These are phyloP conservation scores for Blastocystis sp. DNA, from an alignment of 352 stramenopile genomes.

Conservation along the genomic window DNA sequence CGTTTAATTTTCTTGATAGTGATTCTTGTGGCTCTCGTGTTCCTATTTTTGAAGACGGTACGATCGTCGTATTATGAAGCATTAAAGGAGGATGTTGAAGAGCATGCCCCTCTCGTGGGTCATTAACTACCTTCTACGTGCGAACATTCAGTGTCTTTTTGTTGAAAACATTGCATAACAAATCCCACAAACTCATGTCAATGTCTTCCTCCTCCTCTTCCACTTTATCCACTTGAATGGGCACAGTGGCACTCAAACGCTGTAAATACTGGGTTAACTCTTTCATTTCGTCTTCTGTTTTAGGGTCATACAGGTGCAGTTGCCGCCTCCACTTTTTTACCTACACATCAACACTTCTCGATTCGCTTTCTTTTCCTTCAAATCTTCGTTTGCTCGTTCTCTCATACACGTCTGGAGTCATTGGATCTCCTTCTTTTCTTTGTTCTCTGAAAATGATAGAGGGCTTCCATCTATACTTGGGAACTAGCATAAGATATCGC, in stretches of 20 bases:
- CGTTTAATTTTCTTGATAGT: constrained; percentile 8
- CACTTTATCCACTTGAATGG: background rate
- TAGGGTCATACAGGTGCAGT: constrained; percentile 4
- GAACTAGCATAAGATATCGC: constrained; percentile 37
- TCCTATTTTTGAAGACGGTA: constrained; percentile 19
- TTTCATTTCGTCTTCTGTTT: background rate
- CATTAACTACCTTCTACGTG: background rate
- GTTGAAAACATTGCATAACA: background rate
- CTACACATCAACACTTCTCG: background rate
- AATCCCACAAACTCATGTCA: constrained; percentile 39
- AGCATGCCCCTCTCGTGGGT: constrained; percentile 9
- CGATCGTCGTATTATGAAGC: background rate
- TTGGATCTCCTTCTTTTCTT: background rate
- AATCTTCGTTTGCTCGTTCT: constrained; percentile 6
- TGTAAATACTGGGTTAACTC: background rate
- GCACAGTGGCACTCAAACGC: background rate
- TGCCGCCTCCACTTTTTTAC: constrained; percentile 8
- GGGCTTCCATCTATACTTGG: background rate
- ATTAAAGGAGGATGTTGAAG: background rate
- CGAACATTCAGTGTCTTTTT: background rate
- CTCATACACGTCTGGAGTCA: background rate
- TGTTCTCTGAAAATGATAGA: background rate
- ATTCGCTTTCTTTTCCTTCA: background rate
- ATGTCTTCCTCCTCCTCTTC: background rate
- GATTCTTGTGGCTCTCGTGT: constrained; percentile 8